phyloP scores from a whole-genome alignment of 225 moss, liverwort and hornwort genomes.

The Bryum argenteum region DNA sequence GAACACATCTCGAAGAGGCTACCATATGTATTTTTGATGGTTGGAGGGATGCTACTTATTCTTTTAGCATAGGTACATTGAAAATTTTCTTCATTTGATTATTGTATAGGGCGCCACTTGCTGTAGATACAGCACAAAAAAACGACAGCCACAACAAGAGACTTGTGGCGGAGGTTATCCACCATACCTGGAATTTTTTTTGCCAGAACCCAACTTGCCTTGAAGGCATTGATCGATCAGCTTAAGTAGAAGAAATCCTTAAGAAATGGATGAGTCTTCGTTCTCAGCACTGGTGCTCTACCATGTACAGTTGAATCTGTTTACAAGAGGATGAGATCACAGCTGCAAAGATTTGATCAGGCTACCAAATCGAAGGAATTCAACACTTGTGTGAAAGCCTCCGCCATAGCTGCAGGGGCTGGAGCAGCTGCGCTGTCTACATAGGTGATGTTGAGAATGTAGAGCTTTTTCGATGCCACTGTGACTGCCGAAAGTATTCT shows the following conservation, averaged over 20 bases:
- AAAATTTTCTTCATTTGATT: not conserved
- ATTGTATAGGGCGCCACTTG: conserved; percentile 9
- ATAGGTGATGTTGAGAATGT: conserved; percentile 88
- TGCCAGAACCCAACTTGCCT: not conserved
- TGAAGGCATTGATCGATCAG: not conserved
- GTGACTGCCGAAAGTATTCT: conserved; percentile 91
- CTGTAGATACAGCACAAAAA: not conserved
- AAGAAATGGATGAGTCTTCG: too few species aligned
- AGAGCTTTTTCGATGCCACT: conserved; percentile 81
- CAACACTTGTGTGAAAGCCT: conserved; percentile 68
- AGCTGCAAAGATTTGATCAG: conserved; percentile 19
- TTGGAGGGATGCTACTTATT: conserved; percentile 57
- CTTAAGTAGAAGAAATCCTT: too few species aligned
- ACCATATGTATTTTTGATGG: conserved; percentile 56
- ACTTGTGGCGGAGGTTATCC: not conserved
- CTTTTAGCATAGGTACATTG: conserved; percentile 40
- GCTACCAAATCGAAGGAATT: conserved; percentile 74
- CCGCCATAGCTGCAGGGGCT: conserved; percentile 58
- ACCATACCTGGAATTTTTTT: not conserved
- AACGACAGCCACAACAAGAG: not conserved
- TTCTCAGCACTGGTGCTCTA: not conserved
- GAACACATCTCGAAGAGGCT: conserved; percentile 49
- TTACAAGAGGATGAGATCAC: conserved; percentile 1
- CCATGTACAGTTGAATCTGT: not conserved
- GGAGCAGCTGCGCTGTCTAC: conserved; percentile 66